These are phyloP conservation scores for Solanum chiquidenum DNA, from an alignment of 257 asterid species.

Conservation along the genomic window DNA sequence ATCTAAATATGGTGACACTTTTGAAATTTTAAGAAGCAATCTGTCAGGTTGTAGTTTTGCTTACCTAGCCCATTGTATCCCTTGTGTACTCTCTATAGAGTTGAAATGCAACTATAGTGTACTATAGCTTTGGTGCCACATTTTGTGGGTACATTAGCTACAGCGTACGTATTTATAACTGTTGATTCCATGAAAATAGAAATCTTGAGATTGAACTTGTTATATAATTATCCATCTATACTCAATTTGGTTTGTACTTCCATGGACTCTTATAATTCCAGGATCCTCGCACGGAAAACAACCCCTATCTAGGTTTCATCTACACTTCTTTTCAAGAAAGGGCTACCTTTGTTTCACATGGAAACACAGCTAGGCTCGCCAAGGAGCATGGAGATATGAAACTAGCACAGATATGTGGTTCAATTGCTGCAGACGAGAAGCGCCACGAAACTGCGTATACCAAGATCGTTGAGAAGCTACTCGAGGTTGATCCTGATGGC, in stretches of 20 bases:
- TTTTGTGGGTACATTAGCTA: background rate
- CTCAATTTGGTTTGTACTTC: background rate
- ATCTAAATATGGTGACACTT: background rate
- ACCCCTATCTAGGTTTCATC: conserved; percentile 74
- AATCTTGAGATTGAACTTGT: background rate
- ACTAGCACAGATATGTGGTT: conserved; percentile 69
- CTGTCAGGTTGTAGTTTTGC: background rate
- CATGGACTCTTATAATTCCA: conserved; percentile 6
- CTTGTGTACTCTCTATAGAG: background rate
- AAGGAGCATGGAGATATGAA: conserved; percentile 62
- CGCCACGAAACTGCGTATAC: conserved; percentile 79
- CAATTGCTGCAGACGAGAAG: conserved; percentile 72
- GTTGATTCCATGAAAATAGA: background rate
- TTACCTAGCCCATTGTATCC: background rate
- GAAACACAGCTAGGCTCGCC: conserved; percentile 76
- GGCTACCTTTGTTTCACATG: conserved; percentile 72
- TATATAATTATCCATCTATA: background rate
- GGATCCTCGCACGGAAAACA: conserved; percentile 85
- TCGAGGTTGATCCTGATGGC: conserved; percentile 60
- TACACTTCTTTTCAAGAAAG: conserved; percentile 76
- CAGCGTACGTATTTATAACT: background rate
- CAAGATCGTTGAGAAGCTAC: conserved; percentile 61
- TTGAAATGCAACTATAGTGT: background rate
- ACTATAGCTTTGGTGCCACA: background rate
- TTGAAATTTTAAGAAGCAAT: background rate